phyloP scores from a whole-genome alignment of 352 stramenopile genomes.

The Achlya hypogyna region DNA sequence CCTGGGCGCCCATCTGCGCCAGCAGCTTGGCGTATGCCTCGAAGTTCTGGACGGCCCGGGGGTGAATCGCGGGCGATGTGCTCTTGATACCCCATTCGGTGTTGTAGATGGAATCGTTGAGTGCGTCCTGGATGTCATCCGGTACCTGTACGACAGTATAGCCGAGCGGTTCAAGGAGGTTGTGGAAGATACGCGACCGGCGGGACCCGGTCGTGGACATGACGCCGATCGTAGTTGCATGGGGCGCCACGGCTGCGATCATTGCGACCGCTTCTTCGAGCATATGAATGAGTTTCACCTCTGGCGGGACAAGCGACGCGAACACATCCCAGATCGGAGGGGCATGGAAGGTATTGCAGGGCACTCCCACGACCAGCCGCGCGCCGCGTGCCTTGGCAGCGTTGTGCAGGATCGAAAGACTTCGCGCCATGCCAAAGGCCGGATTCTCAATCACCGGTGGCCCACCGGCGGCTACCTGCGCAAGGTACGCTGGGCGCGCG shows the following conservation, averaged over 20 bases:
- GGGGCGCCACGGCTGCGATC: slow-evolving; percentile 36
- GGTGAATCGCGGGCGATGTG: slow-evolving; percentile 44
- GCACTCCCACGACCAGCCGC: slow-evolving; percentile 48
- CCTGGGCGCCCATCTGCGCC: slow-evolving; percentile 36
- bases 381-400: slow-evolving; percentile 28
- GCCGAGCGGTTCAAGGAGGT: slow-evolving; percentile 45
- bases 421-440: slow-evolving; percentile 59
- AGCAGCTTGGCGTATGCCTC: slow-evolving; percentile 44
- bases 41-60: slow-evolving; percentile 47
- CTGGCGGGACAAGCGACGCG: slow-evolving; percentile 15
- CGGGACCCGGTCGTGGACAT: slow-evolving; percentile 61
- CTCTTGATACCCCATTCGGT: slow-evolving; percentile 66
- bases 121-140: slow-evolving; percentile 37
- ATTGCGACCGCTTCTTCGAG: slow-evolving; percentile 58
- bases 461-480: not conserved
- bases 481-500: slow-evolving; percentile 46
- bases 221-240: slow-evolving; percentile 41
- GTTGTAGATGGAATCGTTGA: slow-evolving; percentile 71
- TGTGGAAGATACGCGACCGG: slow-evolving; percentile 54
- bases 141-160: slow-evolving; percentile 50
- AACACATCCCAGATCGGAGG: slow-evolving; percentile 65
- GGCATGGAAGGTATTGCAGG: slow-evolving; percentile 73
- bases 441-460: slow-evolving; percentile 42
- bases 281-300: slow-evolving; percentile 45
- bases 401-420: slow-evolving; percentile 58